Base-by-base conservation (phyloP, 306 rosid species). In the Quercus wislizeni region DNA sequence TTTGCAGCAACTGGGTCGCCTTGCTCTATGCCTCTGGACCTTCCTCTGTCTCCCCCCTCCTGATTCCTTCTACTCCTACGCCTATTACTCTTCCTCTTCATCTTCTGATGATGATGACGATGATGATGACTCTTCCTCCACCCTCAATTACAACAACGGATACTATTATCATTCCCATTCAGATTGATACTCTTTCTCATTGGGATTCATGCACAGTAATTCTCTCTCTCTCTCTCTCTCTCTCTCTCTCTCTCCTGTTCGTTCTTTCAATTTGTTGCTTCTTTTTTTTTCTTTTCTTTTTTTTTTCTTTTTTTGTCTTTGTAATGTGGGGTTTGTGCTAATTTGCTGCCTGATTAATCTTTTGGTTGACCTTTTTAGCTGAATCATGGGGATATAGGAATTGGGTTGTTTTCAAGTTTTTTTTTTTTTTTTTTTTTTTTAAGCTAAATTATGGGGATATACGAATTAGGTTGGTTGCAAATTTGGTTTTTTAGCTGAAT, bases 1-100 rank as follows among this genome's bases (percentile, higher is more conserved):
- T 77, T 46, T 93, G 33, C 98, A 86, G 69, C 97, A 91, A 57
- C 61, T 91, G 74, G 87, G 93, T 85, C 92, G 93, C 21, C 51
- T 93, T 2, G 84, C 92, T 73, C 80, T 93, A 52, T 90, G 97
- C 78, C 80, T 93, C 28, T 91, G 95, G 88, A 81, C 91, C 43
- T 90, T 91, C 78, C 79, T 93, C 78, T 93, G 98, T 77, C 69
- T 87, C 55, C 93, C 94, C 69, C 90, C 84, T 4, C 83, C 90
- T 0, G 79, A 81, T 76, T 71, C 90, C 6, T 82, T 73, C 77
- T 84, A 84, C 79, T 74, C 86, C 62, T 84, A 84, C 77, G 69
- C 86, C 62, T 86, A 77, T 31, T 74, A 81, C 73, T 78, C 69
- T 49, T 77, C 91, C 73, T 79, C 69, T 41, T 77, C 91, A 1